Base-by-base conservation (phyloP, 2,329 filamentous ascomycete species). In the Stagonosporopsis chrysanthemi region DNA sequence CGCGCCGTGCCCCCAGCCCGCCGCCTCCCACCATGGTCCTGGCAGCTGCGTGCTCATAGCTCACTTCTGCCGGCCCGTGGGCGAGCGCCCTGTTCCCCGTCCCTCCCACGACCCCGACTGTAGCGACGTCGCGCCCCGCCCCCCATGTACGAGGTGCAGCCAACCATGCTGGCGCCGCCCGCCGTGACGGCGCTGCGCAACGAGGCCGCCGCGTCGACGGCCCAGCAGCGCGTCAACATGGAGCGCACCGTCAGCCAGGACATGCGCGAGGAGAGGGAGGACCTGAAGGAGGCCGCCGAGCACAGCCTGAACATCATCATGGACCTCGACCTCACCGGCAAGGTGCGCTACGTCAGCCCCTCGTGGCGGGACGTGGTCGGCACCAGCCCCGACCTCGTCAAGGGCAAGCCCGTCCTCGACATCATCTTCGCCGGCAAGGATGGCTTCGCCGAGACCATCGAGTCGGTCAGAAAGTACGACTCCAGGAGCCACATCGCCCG, bases 301-400 rank as follows among this genome's bases (percentile, higher is more conserved):
- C 92, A 97, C 80, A 97, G 93, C 22, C 84, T 97, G 74, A 99
- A 98, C 77, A 91, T 96, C 63, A 97, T 99, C 75, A 85, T 99
- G 73, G 94, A 99, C 79, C 83, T 99, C 64, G 92, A 92, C 71
- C 84, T 98, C 53, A 90, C 97, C 72, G 92, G 92, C 64, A 90
- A 87, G 60, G 90, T 99, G 70, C 90, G 92, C 78, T 99, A 95
- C 91, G 93, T 96, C 68, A 98, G 94, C 75, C 91, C 93, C 12
- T 97, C 94, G 15, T 99, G 95, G 95, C 86, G 87, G 59, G 92
- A 98, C 69, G 90, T 99, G 46, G 89, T 98, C 59, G 95, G 95
- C 56, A 94, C 90, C 4, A 80, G 85, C 41, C 84, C 88, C 36
- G 87, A 90, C 40, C 83, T 86, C 7, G 87, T 97, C 47, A 84